These are phyloP conservation scores for Backusella luteola DNA, from an alignment of 192 early-diverging fungal species.

Conservation along the genomic window DNA sequence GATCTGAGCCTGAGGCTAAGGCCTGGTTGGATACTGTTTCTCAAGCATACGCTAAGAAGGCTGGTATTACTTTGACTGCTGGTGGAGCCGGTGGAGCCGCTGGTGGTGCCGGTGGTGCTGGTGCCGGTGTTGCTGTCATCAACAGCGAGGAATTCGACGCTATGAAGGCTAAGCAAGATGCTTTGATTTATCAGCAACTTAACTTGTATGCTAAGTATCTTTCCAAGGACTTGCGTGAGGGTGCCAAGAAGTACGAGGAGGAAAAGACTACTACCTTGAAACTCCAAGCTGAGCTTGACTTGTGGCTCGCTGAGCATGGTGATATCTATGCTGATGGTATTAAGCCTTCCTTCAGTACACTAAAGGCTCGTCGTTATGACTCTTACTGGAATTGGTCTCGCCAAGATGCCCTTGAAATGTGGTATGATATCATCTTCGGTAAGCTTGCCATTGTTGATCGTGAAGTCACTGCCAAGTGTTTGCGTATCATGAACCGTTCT, in stretches of 20 bases:
- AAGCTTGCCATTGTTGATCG: slow-evolving; percentile 84
- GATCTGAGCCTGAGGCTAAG: slow-evolving; percentile 70
- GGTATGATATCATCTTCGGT: slow-evolving; percentile 93
- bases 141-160: slow-evolving; percentile 87
- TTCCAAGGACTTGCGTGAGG: slow-evolving; percentile 74
- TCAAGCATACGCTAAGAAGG: slow-evolving; percentile 65
- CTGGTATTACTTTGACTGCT: slow-evolving; percentile 62
- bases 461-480: slow-evolving; percentile 87
- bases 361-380: slow-evolving; percentile 89
- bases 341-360: slow-evolving; percentile 75
- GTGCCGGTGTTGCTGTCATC: slow-evolving; percentile 64
- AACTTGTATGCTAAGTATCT: slow-evolving; percentile 81
- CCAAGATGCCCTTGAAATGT: slow-evolving; percentile 82
- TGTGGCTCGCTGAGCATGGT: slow-evolving; percentile 91
- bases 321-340: slow-evolving; percentile 89
- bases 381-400: slow-evolving; percentile 98
- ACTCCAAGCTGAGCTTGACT: slow-evolving; percentile 83
- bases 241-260: slow-evolving; percentile 60
- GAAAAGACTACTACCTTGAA: slow-evolving; percentile 61
- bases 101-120: slow-evolving; percentile 51
- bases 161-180: slow-evolving; percentile 68
- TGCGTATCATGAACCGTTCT: slow-evolving; percentile 91
- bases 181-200: slow-evolving; percentile 73
- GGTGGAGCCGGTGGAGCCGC: slow-evolving; percentile 45
- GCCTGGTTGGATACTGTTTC: slow-evolving; percentile 77